Evolutionary conservation across 768 basidiomycete species (phyloP).

Genomic region (Cytidiella melzeri): DNA sequence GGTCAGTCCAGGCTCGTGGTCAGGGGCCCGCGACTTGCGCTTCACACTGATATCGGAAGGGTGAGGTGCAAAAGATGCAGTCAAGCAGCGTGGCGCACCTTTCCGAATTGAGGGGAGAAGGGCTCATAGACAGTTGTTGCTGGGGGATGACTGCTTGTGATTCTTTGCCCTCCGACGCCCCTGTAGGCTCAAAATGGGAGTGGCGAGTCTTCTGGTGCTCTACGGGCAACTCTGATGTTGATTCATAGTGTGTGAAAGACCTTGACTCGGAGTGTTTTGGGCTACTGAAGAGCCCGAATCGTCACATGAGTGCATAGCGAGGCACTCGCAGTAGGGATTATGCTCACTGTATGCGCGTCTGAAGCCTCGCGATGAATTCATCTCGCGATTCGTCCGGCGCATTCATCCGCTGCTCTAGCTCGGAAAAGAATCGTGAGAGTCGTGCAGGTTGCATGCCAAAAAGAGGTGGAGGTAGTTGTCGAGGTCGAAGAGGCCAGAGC

Average conservation of each 20-base stretch:
- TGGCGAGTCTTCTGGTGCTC: not conserved
- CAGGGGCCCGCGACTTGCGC: not conserved
- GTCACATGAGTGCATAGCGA: too few species aligned
- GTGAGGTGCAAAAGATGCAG: not conserved
- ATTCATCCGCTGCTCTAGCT: constrained; percentile 5
- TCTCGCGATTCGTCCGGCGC: constrained; percentile 5
- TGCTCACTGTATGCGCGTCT: too few species aligned
- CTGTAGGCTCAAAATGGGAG: too few species aligned
- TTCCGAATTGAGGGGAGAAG: not conserved
- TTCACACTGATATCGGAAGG: not conserved
- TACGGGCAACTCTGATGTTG: not conserved
- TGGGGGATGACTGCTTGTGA: too few species aligned
- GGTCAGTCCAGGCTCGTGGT: not conserved
- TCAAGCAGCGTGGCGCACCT: not conserved
- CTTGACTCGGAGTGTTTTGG: too few species aligned
- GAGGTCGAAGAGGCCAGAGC: not conserved
- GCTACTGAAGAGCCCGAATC: too few species aligned
- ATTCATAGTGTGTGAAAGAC: too few species aligned
- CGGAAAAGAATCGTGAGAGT: not conserved
- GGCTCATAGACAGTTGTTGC: too few species aligned
- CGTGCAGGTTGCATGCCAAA: not conserved
- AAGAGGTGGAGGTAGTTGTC: not conserved
- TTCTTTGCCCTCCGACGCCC: too few species aligned
- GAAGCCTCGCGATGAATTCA: constrained; percentile 2
- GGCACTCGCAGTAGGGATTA: too few species aligned